These are phyloP conservation scores for Alternaria brassicicola DNA, from an alignment of 2,329 filamentous ascomycete genomes.

Conservation along the genomic window DNA sequence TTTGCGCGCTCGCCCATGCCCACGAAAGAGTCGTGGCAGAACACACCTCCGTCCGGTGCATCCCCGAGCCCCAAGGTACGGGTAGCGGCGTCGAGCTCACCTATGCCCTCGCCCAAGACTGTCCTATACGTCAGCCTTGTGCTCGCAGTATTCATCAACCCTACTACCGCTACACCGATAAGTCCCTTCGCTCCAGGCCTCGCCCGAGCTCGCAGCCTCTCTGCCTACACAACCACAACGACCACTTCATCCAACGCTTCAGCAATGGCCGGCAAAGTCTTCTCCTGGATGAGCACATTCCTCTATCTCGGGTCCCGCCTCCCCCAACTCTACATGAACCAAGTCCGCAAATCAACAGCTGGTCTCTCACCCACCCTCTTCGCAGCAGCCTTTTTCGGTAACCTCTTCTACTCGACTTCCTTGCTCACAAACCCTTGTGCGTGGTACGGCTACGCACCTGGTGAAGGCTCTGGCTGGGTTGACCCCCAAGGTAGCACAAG, in stretches of 20 bases:
- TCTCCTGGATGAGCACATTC: slow-evolving; percentile 53
- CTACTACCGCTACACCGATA: slow-evolving; percentile 40
- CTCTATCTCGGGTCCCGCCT: slow-evolving; percentile 48
- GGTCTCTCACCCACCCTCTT: slow-evolving; percentile 69
- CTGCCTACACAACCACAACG: slow-evolving; percentile 16
- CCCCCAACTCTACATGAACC: slow-evolving; percentile 71
- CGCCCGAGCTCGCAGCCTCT: slow-evolving; percentile 17
- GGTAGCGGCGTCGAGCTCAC: slow-evolving; percentile 48
- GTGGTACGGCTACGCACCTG: slow-evolving; percentile 60
- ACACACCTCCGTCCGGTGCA: slow-evolving; percentile 24
- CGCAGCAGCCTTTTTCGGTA: slow-evolving; percentile 70
- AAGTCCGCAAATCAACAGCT: slow-evolving; percentile 65
- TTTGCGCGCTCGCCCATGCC: slow-evolving; percentile 42
- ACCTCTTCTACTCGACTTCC: slow-evolving; percentile 69
- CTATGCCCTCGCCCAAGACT: slow-evolving; percentile 54
- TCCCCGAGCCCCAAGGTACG: slow-evolving; percentile 41
- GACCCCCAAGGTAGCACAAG: slow-evolving; percentile 61
- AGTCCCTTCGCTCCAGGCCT: slow-evolving; percentile 33
- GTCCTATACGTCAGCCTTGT: slow-evolving; percentile 55
- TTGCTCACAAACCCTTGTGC: slow-evolving; percentile 68
- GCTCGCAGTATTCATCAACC: slow-evolving; percentile 51
- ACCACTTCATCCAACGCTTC: slow-evolving; percentile 23
- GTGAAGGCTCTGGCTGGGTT: slow-evolving; percentile 67
- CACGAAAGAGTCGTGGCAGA: slow-evolving; percentile 34
- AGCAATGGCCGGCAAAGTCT: slow-evolving; percentile 50